Evolutionary conservation across 345 rosid species (phyloP), one percentile per base, ranked within the genome.

Genomic region (Bruguiera gymnorhiza): DNA sequence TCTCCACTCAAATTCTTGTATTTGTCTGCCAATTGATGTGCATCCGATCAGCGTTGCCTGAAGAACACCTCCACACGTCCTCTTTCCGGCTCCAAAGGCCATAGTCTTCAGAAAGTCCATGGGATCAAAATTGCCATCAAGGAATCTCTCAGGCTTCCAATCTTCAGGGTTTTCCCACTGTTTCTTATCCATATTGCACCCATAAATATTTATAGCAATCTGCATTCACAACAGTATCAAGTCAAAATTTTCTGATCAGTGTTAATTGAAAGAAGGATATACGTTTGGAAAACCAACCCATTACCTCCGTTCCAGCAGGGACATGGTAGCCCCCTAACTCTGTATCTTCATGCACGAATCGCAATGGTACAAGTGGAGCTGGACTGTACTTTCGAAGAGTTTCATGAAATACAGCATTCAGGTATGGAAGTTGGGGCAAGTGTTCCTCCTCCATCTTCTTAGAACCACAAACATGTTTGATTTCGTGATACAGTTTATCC

Each of bases 81-180:
- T 86, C 74, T 83, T 94, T 46, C 97, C 97, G 0, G 89, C 87
- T 59, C 99, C 97, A 32, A 94, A 94, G 0, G 97, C 97, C 97
- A 90, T 88, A 20, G 96, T 94, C 84, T 89, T 88, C 77, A 87
- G 78, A 68, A 91, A 69, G 68, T 91, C 96, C 21, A 73, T 30
- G 0, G 74, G 63, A 74, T 88, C 93, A 46, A 78, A 82, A 70
- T 74, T 87, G 10, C 66, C 81, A 26, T 80, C 87, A 0, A 89
- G 76, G 46, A 91, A 92, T 73, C 97, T 73, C 86, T 88, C 96
- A 0, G 99, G 97, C 29, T 67, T 79, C 92, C 93, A 94, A 57
- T 85, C 87, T 67, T 84, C 83, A 0, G 97, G 86, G 48, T 71
- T 83, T 34, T 85, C 91, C 91, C 93, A 94, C n/a, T 78, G 81